Base-by-base conservation (phyloP, 805 yeast genomes). In the Ogataea thermomethanolica region DNA sequence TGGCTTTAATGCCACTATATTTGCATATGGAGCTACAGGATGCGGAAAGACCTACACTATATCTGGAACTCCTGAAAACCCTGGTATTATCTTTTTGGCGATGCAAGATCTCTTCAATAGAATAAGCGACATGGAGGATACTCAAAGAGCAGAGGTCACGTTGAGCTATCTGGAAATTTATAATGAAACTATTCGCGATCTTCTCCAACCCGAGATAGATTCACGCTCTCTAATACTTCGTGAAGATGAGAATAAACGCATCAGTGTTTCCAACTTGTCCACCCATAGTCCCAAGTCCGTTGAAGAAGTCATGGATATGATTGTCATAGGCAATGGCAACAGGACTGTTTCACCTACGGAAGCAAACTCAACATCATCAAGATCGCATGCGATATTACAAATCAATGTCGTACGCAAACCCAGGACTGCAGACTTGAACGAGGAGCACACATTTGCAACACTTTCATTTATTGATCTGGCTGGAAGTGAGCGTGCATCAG, bases 11-110 rank as follows among this genome's bases (percentile, higher is more conserved):
- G 82, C 95, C 5, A 88, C 96, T 0, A 87, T 90, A 0, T 90
- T 90, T 67, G 97, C 98, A 0, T 90, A 90, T 59, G 98, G 98
- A 1, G 95, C 98, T 22, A 90, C 98, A 0, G 98, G 98, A 0
- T 90, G 97, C 61, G 98, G 98, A n/a, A 90, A 90, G 58, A 90
- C 97, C 0, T 88, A 84, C 58, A 90, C 98, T 0, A 84, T 90
- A 24, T 76, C 83, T 57, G 96, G 96, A 0, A 74, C 81, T 0
- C 71, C 79, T 0, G 74, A 74, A 2, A 64, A 73, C 20, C 96
- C 95, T 0, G 96, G 96, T 0, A 75, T 90, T 10, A 83, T 88
- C 0, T 85, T 81, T 51, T 64, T 81, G 29, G 81, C 96, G 0
- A 79, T 87, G 82, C 69, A 76, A 46, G 95, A 86, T 43, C 65